Evolutionary conservation across 768 basidiomycete genomes (phyloP), one percentile per base, ranked within the genome.

Genomic region (Russula sp.): DNA sequence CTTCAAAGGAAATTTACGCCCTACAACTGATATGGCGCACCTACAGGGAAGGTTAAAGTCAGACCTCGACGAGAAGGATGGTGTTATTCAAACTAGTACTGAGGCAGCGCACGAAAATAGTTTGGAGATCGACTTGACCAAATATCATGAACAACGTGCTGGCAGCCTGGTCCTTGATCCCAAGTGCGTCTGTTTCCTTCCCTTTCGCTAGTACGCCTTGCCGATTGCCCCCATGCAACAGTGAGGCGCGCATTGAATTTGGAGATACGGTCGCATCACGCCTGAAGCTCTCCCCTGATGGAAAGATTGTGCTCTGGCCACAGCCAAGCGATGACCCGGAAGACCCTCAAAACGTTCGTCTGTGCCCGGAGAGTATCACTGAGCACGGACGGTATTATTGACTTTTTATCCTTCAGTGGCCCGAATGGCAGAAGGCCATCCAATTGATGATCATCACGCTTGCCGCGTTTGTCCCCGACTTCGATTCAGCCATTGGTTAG

Each of bases 301-400:
- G 86, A 0, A 80, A 76, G n/a, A 84, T 79, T 55, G 80, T 88
- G 11, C 78, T 89, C 0, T 88, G 86, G 84, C 87, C 87, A n/a
- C 87, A 88, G 69, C 86, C 87, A 1, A 79, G 81, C 1, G 82
- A 87, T 67, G 79, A 83, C 51, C 79, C 80, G 0, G 75, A 80
- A 22, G 86, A 88, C 69, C 87, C 86, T 18, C 85, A 87, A 73
- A 87, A 86, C 68, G 83, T 81, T 48, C 57, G 77, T 71, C 22
- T 30, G 13, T 24, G 20, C 28, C 52, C 28, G 16, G 8, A 32
- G 30, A 10, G 34, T 20, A 13, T 34, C 13, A 56, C 28, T 26
- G 48, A 63, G 6, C 34, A 4, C 36, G 18, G n/a, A 4, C 36
- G 18, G n/a, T 18, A 11, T 26, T 26, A 40, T 40, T 32, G 46